Evolutionary conservation across 2,329 filamentous ascomycete species (phyloP).

Genomic region (Zymoseptoria crescenta): DNA sequence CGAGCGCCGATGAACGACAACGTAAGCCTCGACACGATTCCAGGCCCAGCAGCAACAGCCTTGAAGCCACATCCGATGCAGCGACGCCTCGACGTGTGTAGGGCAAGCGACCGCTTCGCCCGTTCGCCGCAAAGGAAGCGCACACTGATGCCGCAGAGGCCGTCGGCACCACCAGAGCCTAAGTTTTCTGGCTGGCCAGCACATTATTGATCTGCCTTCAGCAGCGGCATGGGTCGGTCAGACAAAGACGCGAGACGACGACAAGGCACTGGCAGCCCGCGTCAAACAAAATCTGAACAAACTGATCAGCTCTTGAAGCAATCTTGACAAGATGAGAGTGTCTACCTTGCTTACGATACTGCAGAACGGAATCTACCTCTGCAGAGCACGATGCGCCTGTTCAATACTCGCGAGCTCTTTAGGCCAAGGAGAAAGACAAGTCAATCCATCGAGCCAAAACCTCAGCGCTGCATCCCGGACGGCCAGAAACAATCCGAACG

Average conservation of each 20-base stretch:
- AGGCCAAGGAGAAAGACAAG: neutral
- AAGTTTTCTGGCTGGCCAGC: neutral
- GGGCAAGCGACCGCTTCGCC: neutral
- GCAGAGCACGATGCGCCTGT: neutral
- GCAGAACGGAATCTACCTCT: neutral
- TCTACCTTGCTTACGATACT: no score
- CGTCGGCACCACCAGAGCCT: neutral
- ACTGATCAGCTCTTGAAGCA: neutral
- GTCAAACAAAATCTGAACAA: neutral
- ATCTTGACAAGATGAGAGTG: neutral
- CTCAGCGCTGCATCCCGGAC: neutral
- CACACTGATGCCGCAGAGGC: neutral
- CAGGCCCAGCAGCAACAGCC: neutral
- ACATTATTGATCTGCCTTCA: neutral
- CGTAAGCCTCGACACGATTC: neutral
- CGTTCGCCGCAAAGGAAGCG: neutral
- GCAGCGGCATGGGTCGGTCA: no score
- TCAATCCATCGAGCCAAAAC: neutral
- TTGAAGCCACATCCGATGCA: neutral
- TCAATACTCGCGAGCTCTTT: neutral
- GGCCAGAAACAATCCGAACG: neutral
- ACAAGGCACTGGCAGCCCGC: neutral
- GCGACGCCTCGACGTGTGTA: neutral
- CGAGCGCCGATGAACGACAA: neutral
- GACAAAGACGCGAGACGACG: neutral